These are phyloP conservation scores for Debaryomyces singareniensis DNA, from an alignment of 1,139 yeast genomes.

Conservation along the genomic window DNA sequence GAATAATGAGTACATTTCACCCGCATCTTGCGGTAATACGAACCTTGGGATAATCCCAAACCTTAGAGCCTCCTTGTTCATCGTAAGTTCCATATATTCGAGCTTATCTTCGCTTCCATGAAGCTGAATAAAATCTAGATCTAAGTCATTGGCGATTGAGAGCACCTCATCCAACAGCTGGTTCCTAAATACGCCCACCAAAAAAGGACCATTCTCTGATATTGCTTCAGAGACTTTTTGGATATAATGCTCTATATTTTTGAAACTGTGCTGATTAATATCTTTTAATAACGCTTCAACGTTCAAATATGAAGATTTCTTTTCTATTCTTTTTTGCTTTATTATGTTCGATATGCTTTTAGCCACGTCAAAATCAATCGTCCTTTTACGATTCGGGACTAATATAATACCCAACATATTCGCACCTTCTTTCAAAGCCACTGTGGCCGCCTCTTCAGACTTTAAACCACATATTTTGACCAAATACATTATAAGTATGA, in stretches of 20 bases:
- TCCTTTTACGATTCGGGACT: slow-evolving; percentile 76
- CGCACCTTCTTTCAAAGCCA: slow-evolving; percentile 68
- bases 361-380: slow-evolving; percentile 55
- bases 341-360: slow-evolving; percentile 40
- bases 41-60: slow-evolving; percentile 71
- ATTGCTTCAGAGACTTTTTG: slow-evolving; percentile 22
- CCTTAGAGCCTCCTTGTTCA: slow-evolving; percentile 8
- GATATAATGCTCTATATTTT: slow-evolving; percentile 27
- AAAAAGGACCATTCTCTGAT: slow-evolving; percentile 52
- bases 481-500: slow-evolving; percentile 10
- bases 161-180: slow-evolving; percentile 64
- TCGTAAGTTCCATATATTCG: slow-evolving; percentile 35
- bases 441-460: slow-evolving; percentile 58
- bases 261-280: slow-evolving; percentile 12
- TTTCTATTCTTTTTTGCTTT: slow-evolving; percentile 12
- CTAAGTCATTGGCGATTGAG: slow-evolving; percentile 36
- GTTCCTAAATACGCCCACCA: slow-evolving; percentile 89
- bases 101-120: slow-evolving; percentile 78
- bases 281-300: slow-evolving; percentile 14
- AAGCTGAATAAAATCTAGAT: slow-evolving; percentile 74
- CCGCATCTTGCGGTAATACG: slow-evolving; percentile 50
- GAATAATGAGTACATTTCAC: slow-evolving; percentile 16
- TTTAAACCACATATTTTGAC: slow-evolving; percentile 84
- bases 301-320: slow-evolving; percentile 13
- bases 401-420: slow-evolving; percentile 76